Evolutionary conservation across 2,329 filamentous ascomycete genomes (phyloP).

Genomic region (Fonsecaea monophora): DNA sequence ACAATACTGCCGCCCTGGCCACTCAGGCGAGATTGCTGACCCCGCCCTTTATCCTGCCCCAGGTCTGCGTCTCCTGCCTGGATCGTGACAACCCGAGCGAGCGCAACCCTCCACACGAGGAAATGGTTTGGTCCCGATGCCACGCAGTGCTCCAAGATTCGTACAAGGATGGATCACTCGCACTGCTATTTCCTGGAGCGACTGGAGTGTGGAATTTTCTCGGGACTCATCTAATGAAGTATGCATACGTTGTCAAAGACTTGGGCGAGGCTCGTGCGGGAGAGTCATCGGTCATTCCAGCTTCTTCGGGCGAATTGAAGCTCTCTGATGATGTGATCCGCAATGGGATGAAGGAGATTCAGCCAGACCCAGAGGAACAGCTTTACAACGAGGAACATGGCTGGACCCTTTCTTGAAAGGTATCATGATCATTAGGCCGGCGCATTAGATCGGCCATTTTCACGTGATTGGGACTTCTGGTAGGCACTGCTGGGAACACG

Average conservation of each 20-base stretch:
- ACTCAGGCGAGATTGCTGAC: conserved; percentile 18
- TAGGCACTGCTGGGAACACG: neutral
- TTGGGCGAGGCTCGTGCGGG: conserved; percentile 9
- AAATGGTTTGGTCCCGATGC: conserved; percentile 15
- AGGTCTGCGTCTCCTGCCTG: conserved; percentile 9
- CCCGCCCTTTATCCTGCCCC: conserved; percentile 20
- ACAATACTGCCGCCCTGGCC: conserved; percentile 10
- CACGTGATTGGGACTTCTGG: neutral
- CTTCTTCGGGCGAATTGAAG: neutral
- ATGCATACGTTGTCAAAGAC: conserved; percentile 19
- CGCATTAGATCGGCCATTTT: neutral
- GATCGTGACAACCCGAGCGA: neutral
- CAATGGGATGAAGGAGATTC: neutral
- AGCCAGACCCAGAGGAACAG: conserved; percentile 11
- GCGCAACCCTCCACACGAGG: neutral
- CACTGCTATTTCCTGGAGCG: conserved; percentile 6
- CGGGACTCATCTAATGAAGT: conserved; percentile 3
- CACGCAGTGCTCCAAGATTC: conserved; percentile 13
- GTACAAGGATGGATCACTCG: conserved; percentile 13
- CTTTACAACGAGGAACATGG: conserved; percentile 8
- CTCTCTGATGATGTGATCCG: conserved; percentile 13
- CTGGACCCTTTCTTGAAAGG: neutral
- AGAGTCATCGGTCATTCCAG: conserved; percentile 1
- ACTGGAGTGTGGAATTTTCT: conserved; percentile 15
- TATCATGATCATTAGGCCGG: neutral